Conservation (phyloP, 108 stramenopile genomes). For the Craspedostauros australis region DNA sequence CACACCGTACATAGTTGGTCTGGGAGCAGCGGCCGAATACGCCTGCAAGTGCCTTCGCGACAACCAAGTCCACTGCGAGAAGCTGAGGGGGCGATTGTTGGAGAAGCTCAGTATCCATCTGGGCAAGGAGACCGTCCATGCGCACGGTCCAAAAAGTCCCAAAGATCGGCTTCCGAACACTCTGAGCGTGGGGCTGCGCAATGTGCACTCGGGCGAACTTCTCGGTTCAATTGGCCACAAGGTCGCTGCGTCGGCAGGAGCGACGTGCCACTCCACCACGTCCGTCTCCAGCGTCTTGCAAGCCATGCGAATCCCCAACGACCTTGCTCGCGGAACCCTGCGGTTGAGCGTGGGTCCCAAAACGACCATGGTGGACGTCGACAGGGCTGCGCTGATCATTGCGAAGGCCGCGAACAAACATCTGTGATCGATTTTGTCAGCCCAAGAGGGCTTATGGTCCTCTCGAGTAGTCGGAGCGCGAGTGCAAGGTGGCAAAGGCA, state of each 20-base stretch:
- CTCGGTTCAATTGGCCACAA: slow-evolving; percentile 48
- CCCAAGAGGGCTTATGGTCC: too few relatives aligned
- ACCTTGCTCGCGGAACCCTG: slow-evolving; percentile 84
- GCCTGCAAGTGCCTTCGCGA: slow-evolving; percentile 25
- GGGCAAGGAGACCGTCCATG: slow-evolving; percentile 31
- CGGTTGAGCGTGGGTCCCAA: slow-evolving; percentile 86
- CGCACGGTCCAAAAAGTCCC: slow-evolving; percentile 77
- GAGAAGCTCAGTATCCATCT: slow-evolving; percentile 31
- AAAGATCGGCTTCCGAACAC: slow-evolving; percentile 85
- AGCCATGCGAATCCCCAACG: slow-evolving; percentile 82
- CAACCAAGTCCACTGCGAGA: slow-evolving; percentile 57
- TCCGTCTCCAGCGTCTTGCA: slow-evolving; percentile 69
- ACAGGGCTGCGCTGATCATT: slow-evolving; percentile 73
- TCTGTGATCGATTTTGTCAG: too few relatives aligned
- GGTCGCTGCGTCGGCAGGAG: slow-evolving; percentile 89
- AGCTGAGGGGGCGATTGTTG: slow-evolving; percentile 59
- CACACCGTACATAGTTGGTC: slow-evolving; percentile 87
- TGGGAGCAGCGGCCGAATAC: slow-evolving; percentile 72
- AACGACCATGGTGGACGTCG: slow-evolving; percentile 75
- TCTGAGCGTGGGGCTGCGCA: slow-evolving; percentile 77
- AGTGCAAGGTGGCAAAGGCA: too few relatives aligned
- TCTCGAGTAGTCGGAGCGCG: too few relatives aligned
- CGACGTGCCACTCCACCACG: slow-evolving; percentile 79
- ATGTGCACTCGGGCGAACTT: slow-evolving; percentile 48
- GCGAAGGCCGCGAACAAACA: slow-evolving; percentile 44